Base-by-base conservation (phyloP, 2,329 filamentous ascomycete genomes). In the Pyrenophora seminiperda region DNA sequence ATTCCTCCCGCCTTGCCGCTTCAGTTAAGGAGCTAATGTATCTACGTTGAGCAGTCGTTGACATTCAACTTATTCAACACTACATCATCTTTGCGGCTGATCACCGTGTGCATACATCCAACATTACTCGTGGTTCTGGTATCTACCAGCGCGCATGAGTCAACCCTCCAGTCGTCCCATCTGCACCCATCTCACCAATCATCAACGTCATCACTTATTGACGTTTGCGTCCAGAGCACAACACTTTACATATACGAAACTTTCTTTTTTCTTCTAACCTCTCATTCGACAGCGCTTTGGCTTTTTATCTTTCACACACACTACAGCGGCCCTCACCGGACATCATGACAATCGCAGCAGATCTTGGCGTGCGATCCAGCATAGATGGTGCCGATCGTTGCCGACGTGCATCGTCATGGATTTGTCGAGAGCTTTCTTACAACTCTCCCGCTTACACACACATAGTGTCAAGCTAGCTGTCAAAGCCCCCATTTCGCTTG, bases 381-480 rank as follows among this genome's bases (percentile, higher is more conserved):
- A 24, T 30, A 45, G 14, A 18, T 47, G 31, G 47, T 42, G 47
- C 51, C 47, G 47, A 53, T 48, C 44, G 31, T 19, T 31, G 17
- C 40, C 38, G 36, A 39, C 17, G 27, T 30, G 36, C 39, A 47
- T 50, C 53, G 53, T 56, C 50, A 56, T 56, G 42, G 50, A 54
- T 32, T 39, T 48, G 17, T 29, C 32, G 13, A 34, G 31, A 32
- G 14, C 11, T 31, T 31, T 33, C 39, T 14, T 41, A 14, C 27
- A 41, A 36, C 17, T 42, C 45, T 40, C 24, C 31, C 34, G 30
- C 39, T 18, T 20, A 18, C 48, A 24, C 33, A 46, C 14, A 29
- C 4, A 29, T 20, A 14, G 36, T 30, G 32, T 41, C 29, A 45
- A 39, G 39, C 44, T 48, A 34, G 41, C 41, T 40, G 20, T 48